These are phyloP conservation scores for Elsinoe perseae DNA, from an alignment of 2,329 filamentous ascomycete genomes.

Conservation along the genomic window DNA sequence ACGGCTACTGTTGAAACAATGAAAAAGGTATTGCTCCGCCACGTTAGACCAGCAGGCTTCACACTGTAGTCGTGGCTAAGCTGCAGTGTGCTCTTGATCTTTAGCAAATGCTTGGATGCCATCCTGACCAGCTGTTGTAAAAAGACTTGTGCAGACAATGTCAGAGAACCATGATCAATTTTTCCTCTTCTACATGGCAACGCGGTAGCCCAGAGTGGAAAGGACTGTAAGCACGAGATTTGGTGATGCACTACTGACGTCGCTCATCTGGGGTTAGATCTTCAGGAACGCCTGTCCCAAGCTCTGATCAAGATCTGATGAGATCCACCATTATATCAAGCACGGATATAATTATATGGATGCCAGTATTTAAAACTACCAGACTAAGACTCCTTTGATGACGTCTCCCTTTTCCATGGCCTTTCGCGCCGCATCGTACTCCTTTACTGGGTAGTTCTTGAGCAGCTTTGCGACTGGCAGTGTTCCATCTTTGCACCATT, in stretches of 20 bases:
- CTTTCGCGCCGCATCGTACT: conserved; percentile 30
- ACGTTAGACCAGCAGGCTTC: conserved; percentile 36
- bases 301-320: neutral
- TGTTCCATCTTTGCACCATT: conserved; percentile 37
- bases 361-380: conserved; percentile 22
- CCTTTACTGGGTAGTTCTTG: conserved; percentile 33
- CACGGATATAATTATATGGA: neutral
- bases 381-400: conserved; percentile 35
- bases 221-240: neutral
- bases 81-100: conserved; percentile 30
- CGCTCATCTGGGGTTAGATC: neutral
- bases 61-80: conserved; percentile 29
- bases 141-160: neutral
- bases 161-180: neutral
- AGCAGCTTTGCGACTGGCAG: conserved; percentile 38
- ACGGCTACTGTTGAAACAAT: conserved; percentile 51
- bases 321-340: neutral
- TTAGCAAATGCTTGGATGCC: conserved; percentile 17
- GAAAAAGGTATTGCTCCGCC: conserved; percentile 53
- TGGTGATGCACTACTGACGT: conserved; percentile 16
- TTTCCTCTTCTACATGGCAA: neutral
- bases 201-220: neutral
- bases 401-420: conserved; percentile 33
- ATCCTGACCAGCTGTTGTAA: conserved; percentile 3
- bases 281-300: conserved; percentile 11